These are phyloP conservation scores for Candida tropicalis DNA, from an alignment of 1,139 yeast species.

Conservation along the genomic window DNA sequence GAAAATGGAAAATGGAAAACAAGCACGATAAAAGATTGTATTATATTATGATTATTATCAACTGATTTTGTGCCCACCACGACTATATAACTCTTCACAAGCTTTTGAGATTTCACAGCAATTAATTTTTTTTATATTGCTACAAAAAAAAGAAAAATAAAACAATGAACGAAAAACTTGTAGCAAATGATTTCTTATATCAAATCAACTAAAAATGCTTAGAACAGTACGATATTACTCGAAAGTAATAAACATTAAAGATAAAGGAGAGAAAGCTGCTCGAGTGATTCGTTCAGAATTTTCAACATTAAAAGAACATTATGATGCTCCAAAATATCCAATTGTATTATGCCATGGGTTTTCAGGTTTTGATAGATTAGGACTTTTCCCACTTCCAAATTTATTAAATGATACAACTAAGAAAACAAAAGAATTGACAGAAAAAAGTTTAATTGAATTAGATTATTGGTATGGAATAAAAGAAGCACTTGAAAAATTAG, in stretches of 20 bases:
- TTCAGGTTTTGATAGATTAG: slow-evolving; percentile 71
- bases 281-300: slow-evolving; percentile 12
- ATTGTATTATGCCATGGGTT: slow-evolving; percentile 83
- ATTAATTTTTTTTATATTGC: neutral
- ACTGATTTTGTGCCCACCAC: no score
- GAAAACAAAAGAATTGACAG: slow-evolving; percentile 18
- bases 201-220: slow-evolving; percentile 1
- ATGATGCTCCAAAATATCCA: slow-evolving; percentile 53
- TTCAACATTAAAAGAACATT: slow-evolving; percentile 22
- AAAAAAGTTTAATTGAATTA: slow-evolving; percentile 42
- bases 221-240: slow-evolving; percentile 7
- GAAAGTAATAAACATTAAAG: slow-evolving; percentile 6
- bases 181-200: slow-evolving; percentile 10
- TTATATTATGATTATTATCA: no score
- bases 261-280: slow-evolving; percentile 4
- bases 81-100: no score
- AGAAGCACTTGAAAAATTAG: slow-evolving; percentile 58
- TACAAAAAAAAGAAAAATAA: neutral
- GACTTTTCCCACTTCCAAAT: slow-evolving; percentile 43
- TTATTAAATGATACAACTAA: slow-evolving; percentile 19
- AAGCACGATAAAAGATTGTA: no score
- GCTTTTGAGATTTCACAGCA: slow-evolving; percentile 5
- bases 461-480: slow-evolving; percentile 85
- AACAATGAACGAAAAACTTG: neutral
- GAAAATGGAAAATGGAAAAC: no score